These are phyloP conservation scores for Solanum phureja DNA, from an alignment of 257 asterid genomes.

Conservation along the genomic window DNA sequence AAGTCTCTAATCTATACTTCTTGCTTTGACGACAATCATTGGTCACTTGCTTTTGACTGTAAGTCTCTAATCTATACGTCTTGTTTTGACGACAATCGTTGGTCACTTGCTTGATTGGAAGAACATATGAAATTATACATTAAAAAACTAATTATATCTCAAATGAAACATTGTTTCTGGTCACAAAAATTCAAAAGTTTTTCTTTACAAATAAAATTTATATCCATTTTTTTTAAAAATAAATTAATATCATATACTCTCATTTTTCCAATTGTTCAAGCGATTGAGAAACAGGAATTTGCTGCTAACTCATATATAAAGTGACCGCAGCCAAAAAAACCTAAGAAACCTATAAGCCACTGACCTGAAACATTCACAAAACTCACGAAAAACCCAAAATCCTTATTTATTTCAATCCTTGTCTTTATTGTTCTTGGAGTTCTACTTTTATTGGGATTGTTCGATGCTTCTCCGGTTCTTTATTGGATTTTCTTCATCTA, in stretches of 20 bases:
- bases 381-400: neutral
- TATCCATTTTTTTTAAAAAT: neutral
- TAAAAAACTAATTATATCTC: neutral
- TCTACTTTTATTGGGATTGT: neutral
- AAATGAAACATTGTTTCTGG: neutral
- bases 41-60: too few relatives aligned
- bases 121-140: too few relatives aligned
- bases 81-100: too few relatives aligned
- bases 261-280: neutral
- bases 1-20: too few relatives aligned
- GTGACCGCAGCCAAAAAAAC: neutral
- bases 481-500: conserved; percentile 4
- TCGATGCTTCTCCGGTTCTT: conserved; percentile 32
- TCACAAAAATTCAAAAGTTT: neutral
- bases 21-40: too few relatives aligned
- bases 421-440: neutral
- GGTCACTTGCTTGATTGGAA: neutral
- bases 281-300: neutral
- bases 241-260: too few relatives aligned
- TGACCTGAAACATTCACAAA: neutral
- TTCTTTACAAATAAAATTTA: neutral
- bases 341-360: neutral
- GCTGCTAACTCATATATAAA: too few relatives aligned
- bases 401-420: neutral
- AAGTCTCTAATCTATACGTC: too few relatives aligned